Evolutionary conservation across 768 basidiomycete species (phyloP).

Genomic region (Calocera viscosa): DNA sequence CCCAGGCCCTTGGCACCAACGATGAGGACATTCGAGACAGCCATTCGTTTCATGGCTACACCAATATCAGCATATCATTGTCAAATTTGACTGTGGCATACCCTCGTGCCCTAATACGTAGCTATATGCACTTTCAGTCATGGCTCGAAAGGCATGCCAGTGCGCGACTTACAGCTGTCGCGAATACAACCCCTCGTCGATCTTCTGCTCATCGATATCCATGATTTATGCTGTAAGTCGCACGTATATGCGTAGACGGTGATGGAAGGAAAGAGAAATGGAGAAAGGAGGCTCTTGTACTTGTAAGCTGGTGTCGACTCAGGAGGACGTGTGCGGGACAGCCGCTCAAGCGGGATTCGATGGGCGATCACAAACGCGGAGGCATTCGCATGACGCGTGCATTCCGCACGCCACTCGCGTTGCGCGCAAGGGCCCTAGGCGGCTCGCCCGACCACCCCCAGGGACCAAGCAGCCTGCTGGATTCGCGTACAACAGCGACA

Average conservation of each 20-base stretch:
- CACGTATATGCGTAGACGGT: neutral
- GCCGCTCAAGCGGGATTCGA: neutral
- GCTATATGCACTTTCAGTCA: constrained; percentile 30
- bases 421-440: too few species aligned
- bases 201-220: constrained; percentile 27
- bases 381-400: constrained; percentile 7
- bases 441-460: neutral
- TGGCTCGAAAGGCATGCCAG: constrained; percentile 7
- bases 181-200: constrained; percentile 89
- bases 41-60: constrained; percentile 99
- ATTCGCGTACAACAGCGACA: neutral
- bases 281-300: neutral
- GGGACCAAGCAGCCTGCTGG: neutral
- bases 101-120: constrained; percentile 98
- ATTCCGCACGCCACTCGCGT: neutral
- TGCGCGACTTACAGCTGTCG: constrained; percentile 63
- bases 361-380: neutral
- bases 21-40: constrained; percentile 84
- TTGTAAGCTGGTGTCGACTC: neutral
- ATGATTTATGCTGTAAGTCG: constrained; percentile 6
- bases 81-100: constrained; percentile 24
- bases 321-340: neutral
- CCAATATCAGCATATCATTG: constrained; percentile 18
- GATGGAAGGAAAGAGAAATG: neutral
- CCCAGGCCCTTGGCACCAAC: constrained; percentile 87